Evolutionary conservation across 2,329 filamentous ascomycete genomes (phyloP), one percentile per base, ranked within the genome.

Genomic region (Amauroascus verrucosus): DNA sequence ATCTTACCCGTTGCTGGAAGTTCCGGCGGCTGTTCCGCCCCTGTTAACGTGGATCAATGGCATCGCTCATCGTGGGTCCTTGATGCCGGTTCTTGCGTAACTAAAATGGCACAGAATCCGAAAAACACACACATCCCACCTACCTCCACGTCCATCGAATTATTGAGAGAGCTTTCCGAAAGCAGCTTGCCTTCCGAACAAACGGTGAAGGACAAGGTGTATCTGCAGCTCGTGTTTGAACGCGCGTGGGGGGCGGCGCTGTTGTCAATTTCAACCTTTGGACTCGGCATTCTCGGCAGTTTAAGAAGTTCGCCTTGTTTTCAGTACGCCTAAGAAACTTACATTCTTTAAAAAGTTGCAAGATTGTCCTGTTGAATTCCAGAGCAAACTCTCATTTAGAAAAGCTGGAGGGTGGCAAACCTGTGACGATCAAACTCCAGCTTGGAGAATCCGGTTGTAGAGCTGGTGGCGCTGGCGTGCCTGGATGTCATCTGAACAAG

Each of bases 1-100:
- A 40, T 40, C 37, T 5, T 40, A 7, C n/a, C 7, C 16, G 6
- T 7, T 37, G 37, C 18, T 40, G 37, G 37, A 6, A 6, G 13
- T 40, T 33, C n/a, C 8, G 46, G 18, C 20, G 18, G 18, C 16
- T 37, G 32, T 28, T 37, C 37, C 37, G 37, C 16, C 37, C 37
- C 33, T 40, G 6, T 40, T 16, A 52, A 57, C 55, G 55, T 55
- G 52, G 55, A 51, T 55, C 55, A 52, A 55, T 57, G 48, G 43
- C 35, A 50, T 44, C 13, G 26, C 30, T 47, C 46, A 43, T 43
- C 48, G 52, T 43, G 26, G 52, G 38, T 22, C 53, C 26, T 33
- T 33, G 20, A 47, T 24, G 43, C 38, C 30, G 24, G 28, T 33
- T 44, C n/a, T 43, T 16, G 38, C 22, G 37, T 32, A 20, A 43